phyloP scores from a whole-genome alignment of 169 alveolate species.

The Ichthyophthirius multifiliis region DNA sequence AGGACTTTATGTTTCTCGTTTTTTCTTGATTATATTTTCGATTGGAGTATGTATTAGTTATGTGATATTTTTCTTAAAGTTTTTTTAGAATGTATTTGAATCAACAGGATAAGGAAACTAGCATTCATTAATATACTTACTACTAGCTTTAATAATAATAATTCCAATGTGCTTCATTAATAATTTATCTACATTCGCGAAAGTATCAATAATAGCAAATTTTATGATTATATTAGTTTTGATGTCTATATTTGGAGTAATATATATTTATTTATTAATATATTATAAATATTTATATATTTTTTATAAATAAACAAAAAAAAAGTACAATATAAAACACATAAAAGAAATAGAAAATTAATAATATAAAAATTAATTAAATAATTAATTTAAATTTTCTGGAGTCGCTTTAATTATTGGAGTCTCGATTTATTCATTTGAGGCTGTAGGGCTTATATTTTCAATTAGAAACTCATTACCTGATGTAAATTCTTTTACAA shows the following conservation, averaged over 20 bases:
- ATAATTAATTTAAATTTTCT: background rate
- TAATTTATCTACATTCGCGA: background rate
- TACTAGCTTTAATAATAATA: background rate
- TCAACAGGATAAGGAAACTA: background rate
- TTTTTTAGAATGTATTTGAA: slow-evolving; percentile 3
- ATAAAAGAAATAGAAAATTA: background rate
- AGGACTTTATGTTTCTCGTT: background rate
- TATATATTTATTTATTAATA: background rate
- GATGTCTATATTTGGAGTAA: background rate
- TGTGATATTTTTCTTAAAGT: slow-evolving; percentile 15
- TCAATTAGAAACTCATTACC: background rate
- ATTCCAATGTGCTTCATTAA: slow-evolving; percentile 10
- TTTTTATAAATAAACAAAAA: background rate
- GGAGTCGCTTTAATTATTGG: slow-evolving; percentile 12
- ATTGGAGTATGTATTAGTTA: slow-evolving; percentile 5
- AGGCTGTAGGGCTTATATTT: slow-evolving; percentile 9
- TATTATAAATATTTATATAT: background rate
- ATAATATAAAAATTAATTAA: background rate
- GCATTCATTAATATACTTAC: background rate
- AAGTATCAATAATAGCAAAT: background rate
- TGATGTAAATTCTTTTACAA: background rate
- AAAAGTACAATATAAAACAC: background rate
- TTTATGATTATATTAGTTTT: background rate
- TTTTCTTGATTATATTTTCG: background rate
- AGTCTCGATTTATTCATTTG: slow-evolving; percentile 14